These are phyloP conservation scores for Stromatinia cepivora DNA, from an alignment of 2,329 filamentous ascomycete genomes.

Conservation along the genomic window DNA sequence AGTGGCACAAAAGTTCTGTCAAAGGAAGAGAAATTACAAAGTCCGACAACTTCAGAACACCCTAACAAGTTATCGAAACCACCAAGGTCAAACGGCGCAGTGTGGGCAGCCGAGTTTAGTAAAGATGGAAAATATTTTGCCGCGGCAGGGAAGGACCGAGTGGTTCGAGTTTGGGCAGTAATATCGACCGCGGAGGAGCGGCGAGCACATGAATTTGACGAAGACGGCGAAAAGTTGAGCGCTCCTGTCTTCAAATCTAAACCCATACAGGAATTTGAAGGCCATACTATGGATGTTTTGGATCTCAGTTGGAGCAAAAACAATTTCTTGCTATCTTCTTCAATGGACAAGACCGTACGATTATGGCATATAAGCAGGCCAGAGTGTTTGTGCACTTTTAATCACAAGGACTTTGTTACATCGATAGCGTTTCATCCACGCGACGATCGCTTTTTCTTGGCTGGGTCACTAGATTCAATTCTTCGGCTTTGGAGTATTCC, in stretches of 20 bases:
- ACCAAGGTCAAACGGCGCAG: slow-evolving; percentile 55
- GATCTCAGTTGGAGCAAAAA: slow-evolving; percentile 99
- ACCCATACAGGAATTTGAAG: slow-evolving; percentile 75
- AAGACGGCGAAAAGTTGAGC: slow-evolving; percentile 68
- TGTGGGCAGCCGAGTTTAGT: slow-evolving; percentile 93
- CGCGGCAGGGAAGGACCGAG: slow-evolving; percentile 84
- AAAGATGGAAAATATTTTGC: slow-evolving; percentile 88
- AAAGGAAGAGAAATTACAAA: slow-evolving; percentile 38
- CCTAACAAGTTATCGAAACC: slow-evolving; percentile 34
- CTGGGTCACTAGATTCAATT: slow-evolving; percentile 86
- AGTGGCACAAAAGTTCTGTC: slow-evolving; percentile 52
- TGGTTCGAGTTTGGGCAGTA: slow-evolving; percentile 86
- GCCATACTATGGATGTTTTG: slow-evolving; percentile 82
- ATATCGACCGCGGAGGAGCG: slow-evolving; percentile 81
- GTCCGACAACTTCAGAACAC: slow-evolving; percentile 31
- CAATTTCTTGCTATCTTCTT: slow-evolving; percentile 91
- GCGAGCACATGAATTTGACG: slow-evolving; percentile 68
- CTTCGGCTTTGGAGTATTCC: slow-evolving; percentile 95
- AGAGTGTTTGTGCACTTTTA: slow-evolving; percentile 91
- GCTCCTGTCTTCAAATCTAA: slow-evolving; percentile 86
- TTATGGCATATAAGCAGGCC: slow-evolving; percentile 85
- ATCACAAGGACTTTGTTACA: slow-evolving; percentile 92
- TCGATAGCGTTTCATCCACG: slow-evolving; percentile 92
- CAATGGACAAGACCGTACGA: slow-evolving; percentile 96
- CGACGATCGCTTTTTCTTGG: slow-evolving; percentile 95